Base-by-base conservation (phyloP, 306 rosid genomes). In the Echinosophora koreensis region DNA sequence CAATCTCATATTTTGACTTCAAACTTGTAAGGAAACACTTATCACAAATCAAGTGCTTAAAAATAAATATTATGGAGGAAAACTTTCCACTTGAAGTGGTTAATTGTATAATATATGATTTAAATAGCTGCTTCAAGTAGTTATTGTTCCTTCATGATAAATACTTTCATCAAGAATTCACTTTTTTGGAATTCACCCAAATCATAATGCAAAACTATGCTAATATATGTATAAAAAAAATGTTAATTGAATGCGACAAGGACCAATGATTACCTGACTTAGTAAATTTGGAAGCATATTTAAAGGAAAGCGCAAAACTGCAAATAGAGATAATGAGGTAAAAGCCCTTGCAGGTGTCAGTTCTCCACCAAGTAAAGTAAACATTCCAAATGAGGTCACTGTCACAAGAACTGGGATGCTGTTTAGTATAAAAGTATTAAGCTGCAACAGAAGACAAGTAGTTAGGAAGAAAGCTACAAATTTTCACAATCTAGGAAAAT, bases 281-380 rank as follows among this genome's bases (percentile, higher is more conserved):
- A 94, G 76, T 78, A 90, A 80, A 78, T 77, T 90, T 66, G 96
- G 97, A 38, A 92, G 91, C 91, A 85, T 90, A 85, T 67, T 86
- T 78, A 94, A 77, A 76, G 98, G 98, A 84, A 17, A 77, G 38
- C 94, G 90, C 80, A 94, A 74, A 73, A 94, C 84, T 2, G 98
- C 74, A 67, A 92, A 94, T 30, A 94, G 87, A 50, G 98, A 90
- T 35, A 92, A 88, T 34, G 98, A 91, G 61, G 98, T 92, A 74
- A 94, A 94, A 56, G 98, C 97, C 67, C 91, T 89, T 51, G 98
- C 84, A 57, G 98, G 97, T 66, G 98, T 92, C 82, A 94, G 76
- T 18, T 92, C 83, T 50, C 97, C 97, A 47, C 98, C 98, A 80
- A 90, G 90, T 79, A 90, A 75, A 65, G 94, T 90, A 84, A 94